These are phyloP conservation scores for Leccinum colubrinum DNA, from an alignment of 1,284 basidiomycete species.

Conservation along the genomic window DNA sequence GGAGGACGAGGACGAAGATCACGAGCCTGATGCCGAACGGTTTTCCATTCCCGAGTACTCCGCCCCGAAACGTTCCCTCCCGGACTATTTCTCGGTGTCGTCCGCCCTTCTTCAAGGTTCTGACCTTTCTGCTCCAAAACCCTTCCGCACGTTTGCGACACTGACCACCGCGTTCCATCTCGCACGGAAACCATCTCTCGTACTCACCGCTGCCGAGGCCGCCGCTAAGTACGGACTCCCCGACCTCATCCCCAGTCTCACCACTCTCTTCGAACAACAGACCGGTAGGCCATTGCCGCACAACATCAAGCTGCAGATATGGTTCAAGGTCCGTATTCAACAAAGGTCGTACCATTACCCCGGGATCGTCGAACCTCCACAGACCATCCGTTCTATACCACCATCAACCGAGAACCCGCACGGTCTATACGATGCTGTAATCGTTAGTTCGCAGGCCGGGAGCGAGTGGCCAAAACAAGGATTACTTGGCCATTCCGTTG, in stretches of 20 bases:
- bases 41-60: background rate
- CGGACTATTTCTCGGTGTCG: slow-evolving; percentile 4
- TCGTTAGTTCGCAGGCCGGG: background rate
- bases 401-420: background rate
- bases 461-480: background rate
- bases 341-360: background rate
- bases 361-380: background rate
- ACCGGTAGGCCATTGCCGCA: background rate
- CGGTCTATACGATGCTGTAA: background rate
- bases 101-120: background rate
- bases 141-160: slow-evolving; percentile 4
- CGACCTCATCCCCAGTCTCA: slow-evolving; percentile 3
- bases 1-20: background rate
- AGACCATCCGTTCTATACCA: background rate
- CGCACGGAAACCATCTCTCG: background rate
- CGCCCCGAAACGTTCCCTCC: background rate
- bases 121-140: background rate
- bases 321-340: slow-evolving; percentile 2
- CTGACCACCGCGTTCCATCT: slow-evolving; percentile 7
- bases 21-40: slow-evolving; percentile 1
- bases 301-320: slow-evolving; percentile 1
- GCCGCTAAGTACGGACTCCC: slow-evolving; percentile 1
- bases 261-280: background rate
- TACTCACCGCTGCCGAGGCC: background rate
- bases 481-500: background rate